Base-by-base conservation (phyloP, 2,329 filamentous ascomycete genomes). In the Onygena corvina region DNA sequence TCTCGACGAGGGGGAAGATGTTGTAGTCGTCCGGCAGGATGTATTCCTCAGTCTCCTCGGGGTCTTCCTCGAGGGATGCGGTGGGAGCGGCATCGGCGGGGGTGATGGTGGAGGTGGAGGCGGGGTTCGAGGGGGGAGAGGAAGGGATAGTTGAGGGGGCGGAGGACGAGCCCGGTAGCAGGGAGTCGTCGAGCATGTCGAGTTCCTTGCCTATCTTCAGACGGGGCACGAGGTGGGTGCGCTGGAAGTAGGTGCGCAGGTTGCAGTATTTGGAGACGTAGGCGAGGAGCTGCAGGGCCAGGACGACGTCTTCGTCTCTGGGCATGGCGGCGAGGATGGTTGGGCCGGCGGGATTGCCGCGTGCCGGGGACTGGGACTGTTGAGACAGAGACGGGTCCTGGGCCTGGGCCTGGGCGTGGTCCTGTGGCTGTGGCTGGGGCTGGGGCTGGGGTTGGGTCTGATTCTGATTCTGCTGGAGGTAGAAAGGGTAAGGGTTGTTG, bases 181-280 rank as follows among this genome's bases (percentile, higher is more conserved):
- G 71, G 53, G 85, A 81, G 1, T 81, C 80, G 55, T 95, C 89
- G 2, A 94, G 73, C 49, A 87, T 72, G 53, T 84, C 77, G 23
- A 95, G 75, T 62, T 95, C 89, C 56, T 83, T 81, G 52, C 87
- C 85, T 57, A 98, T 90, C 65, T 89, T 89, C 46, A 98, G 80
- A 55, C 82, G 84, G 0, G 92, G 92, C 3, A 98, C 92, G 8
- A 96, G 74, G 61, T 98, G 92, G 33, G 89, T 94, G 64, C 84
- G 79, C 63, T 98, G 92, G 65, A 98, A 98, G 66, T 95, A 98
- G 3, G 86, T 83, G 14, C 92, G 81, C 25, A 98, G 77, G 59
- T 94, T 93, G 74, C 92, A 96, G 69, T 98, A 98, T 67, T 98
- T 98, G 20, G 89, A 95, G 50, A 98, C 90, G 64, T 98, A 98